Evolutionary conservation across 164 flowering plant species (phyloP).

Genomic region (Euptelea pleiosperma): DNA sequence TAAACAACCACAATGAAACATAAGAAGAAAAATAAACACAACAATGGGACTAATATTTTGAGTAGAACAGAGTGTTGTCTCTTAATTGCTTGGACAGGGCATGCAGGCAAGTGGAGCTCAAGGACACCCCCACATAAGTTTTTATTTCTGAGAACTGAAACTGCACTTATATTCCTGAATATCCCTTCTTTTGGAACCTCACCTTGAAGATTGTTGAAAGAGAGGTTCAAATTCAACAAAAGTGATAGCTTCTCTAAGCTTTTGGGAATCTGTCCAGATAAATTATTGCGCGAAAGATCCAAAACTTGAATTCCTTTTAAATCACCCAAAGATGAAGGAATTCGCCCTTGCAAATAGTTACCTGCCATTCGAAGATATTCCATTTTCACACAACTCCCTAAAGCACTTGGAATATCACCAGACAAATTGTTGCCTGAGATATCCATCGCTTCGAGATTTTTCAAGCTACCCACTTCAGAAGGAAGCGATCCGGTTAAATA

Average conservation of each 20-base stretch:
- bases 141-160: background rate
- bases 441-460: conserved; percentile 16
- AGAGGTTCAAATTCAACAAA: background rate
- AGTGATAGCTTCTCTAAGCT: background rate
- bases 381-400: conserved; percentile 21
- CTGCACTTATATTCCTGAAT: conserved; percentile 1
- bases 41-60: background rate
- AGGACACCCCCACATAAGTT: conserved; percentile 4
- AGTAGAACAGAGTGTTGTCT: background rate
- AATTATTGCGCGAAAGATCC: conserved; percentile 15
- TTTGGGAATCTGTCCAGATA: conserved; percentile 13
- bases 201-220: conserved; percentile 10
- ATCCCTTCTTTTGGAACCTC: too few species aligned
- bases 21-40: background rate
- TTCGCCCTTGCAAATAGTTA: conserved; percentile 25
- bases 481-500: conserved; percentile 30
- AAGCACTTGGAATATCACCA: conserved; percentile 31
- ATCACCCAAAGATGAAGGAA: conserved; percentile 16
- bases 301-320: conserved; percentile 1
- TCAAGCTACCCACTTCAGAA: conserved; percentile 24
- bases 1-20: background rate
- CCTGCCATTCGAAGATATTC: conserved; percentile 9
- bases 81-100: background rate
- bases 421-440: conserved; percentile 31
- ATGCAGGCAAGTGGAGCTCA: background rate